These are phyloP conservation scores for Zygotorulaspora sp. DNA, from an alignment of 805 yeast species.

Conservation along the genomic window DNA sequence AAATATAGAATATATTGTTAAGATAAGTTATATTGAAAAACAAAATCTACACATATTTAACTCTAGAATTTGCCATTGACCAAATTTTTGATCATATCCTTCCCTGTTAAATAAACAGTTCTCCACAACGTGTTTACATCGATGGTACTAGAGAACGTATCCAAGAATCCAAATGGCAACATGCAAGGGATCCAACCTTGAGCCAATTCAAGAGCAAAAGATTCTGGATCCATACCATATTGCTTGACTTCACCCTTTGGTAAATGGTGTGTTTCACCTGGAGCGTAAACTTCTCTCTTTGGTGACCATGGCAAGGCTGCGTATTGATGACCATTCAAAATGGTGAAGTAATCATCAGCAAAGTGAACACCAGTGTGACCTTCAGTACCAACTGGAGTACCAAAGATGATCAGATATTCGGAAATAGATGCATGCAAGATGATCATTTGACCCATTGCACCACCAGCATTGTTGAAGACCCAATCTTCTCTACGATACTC, in stretches of 20 bases:
- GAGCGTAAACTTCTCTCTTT: conserved; percentile 63
- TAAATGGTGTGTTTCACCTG: conserved; percentile 86
- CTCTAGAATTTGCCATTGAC: conserved; percentile 61
- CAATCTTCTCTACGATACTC: conserved; percentile 73
- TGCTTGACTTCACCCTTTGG: conserved; percentile 72
- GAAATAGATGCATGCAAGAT: conserved; percentile 91
- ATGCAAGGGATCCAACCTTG: conserved; percentile 99
- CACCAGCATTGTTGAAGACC: conserved; percentile 97
- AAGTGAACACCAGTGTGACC: conserved; percentile 95
- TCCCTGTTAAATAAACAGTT: conserved; percentile 72
- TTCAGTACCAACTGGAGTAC: conserved; percentile 90
- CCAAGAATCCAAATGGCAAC: conserved; percentile 93
- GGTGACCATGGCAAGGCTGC: conserved; percentile 68
- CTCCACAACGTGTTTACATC: conserved; percentile 64
- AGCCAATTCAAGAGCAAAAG: conserved; percentile 90
- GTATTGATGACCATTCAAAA: conserved; percentile 69
- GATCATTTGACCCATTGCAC: conserved; percentile 97
- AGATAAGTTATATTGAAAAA: neutral
- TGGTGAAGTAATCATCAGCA: conserved; percentile 96
- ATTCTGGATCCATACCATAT: conserved; percentile 75
- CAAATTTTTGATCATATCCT: conserved; percentile 69
- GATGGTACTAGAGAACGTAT: conserved; percentile 71
- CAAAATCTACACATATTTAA: neutral
- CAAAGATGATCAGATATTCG: conserved; percentile 90
- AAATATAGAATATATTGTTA: neutral